These are phyloP conservation scores for Mycena citricolor DNA, from an alignment of 1,284 basidiomycete species.

Conservation along the genomic window DNA sequence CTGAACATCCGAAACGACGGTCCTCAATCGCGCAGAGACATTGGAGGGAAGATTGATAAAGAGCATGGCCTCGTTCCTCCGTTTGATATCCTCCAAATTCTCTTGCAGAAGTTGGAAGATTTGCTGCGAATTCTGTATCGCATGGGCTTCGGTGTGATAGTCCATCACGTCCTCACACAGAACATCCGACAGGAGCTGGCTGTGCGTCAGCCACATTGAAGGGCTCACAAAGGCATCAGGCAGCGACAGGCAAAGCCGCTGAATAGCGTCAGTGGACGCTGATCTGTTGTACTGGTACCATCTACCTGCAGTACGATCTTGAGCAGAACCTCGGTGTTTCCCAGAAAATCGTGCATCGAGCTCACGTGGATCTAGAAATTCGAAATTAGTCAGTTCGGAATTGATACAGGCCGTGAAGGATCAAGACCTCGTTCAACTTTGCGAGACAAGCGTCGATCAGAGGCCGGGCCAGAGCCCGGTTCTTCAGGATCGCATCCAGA, in stretches of 20 bases:
- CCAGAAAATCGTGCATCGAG: constrained; percentile 54
- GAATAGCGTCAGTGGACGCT: constrained; percentile 6
- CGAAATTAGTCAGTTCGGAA: constrained; percentile 5
- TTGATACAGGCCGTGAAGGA: neutral
- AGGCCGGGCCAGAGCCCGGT: constrained; percentile 62
- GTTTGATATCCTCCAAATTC: constrained; percentile 57
- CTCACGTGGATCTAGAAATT: constrained; percentile 49
- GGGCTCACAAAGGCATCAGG: constrained; percentile 79
- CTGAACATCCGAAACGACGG: constrained; percentile 76
- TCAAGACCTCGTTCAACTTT: constrained; percentile 67
- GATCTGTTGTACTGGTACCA: too few species aligned
- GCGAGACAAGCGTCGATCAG: constrained; percentile 66
- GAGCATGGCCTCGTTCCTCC: constrained; percentile 75
- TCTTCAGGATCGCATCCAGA: constrained; percentile 68
- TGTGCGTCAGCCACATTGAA: constrained; percentile 58
- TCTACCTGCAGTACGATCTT: constrained; percentile 60
- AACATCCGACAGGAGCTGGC: constrained; percentile 44
- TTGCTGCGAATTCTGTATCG: constrained; percentile 41
- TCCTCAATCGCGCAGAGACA: constrained; percentile 53
- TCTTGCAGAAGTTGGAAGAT: constrained; percentile 47
- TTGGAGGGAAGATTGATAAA: constrained; percentile 68
- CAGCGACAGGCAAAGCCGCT: constrained; percentile 64
- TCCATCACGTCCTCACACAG: constrained; percentile 41
- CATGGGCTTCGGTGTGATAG: constrained; percentile 33
- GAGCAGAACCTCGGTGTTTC: constrained; percentile 53